These are phyloP conservation scores for Pleurotus eryngii DNA, from an alignment of 768 basidiomycete genomes.

Conservation along the genomic window DNA sequence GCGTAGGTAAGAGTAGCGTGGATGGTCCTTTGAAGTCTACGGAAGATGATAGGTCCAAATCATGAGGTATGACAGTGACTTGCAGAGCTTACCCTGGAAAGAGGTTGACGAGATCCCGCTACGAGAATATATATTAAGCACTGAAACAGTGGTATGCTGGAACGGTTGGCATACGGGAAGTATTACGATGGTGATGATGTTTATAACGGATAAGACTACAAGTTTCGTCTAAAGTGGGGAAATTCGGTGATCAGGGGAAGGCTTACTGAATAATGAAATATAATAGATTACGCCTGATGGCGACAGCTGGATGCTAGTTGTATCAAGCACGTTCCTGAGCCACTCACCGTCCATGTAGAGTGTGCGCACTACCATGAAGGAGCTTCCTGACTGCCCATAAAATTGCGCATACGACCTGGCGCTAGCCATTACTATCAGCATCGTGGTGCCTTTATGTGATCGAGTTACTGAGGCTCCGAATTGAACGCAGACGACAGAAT, in stretches of 20 bases:
- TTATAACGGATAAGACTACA: neutral
- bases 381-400: neutral
- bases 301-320: neutral
- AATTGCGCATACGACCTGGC: neutral
- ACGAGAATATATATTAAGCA: neutral
- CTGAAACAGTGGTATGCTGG: neutral
- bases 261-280: neutral
- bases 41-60: neutral
- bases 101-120: neutral
- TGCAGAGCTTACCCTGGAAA: neutral
- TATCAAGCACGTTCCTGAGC: neutral
- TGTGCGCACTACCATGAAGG: neutral
- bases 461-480: no score
- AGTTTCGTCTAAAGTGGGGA: no score
- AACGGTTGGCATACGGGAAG: neutral
- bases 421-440: neutral
- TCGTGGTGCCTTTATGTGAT: neutral
- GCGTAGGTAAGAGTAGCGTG: conserved; percentile 8
- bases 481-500: no score
- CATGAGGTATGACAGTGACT: neutral
- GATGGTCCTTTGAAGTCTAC: neutral
- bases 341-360: neutral
- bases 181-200: neutral
- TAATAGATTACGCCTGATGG: neutral
- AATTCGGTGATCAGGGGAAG: no score